Evolutionary conservation across 2,329 filamentous ascomycete species (phyloP).

Genomic region (Mycocentrospora acerina): DNA sequence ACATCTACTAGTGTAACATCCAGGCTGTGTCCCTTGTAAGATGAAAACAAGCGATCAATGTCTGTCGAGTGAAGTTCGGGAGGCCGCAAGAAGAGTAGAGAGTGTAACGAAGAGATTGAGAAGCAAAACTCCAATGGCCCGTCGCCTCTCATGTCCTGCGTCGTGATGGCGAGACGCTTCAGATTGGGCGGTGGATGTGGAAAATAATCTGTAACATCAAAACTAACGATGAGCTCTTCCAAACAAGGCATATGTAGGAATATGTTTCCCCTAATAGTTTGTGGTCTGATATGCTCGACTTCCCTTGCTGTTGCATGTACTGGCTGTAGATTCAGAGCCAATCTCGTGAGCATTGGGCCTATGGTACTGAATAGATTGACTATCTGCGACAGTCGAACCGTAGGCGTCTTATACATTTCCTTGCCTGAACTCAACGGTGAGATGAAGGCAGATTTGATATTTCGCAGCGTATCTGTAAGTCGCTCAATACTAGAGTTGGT

Average conservation of each 20-base stretch:
- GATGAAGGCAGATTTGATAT: constrained; percentile 25
- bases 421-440: constrained; percentile 14
- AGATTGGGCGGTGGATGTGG: constrained; percentile 24
- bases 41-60: constrained; percentile 19
- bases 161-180: constrained; percentile 28
- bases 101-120: constrained; percentile 16
- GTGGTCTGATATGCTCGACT: constrained; percentile 8
- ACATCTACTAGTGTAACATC: constrained; percentile 31
- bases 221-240: constrained; percentile 30
- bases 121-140: constrained; percentile 21
- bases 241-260: constrained; percentile 25
- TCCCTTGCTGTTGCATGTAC: constrained; percentile 16
- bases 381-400: constrained; percentile 26
- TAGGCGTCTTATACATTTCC: constrained; percentile 7
- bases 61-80: constrained; percentile 11
- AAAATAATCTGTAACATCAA: constrained; percentile 25
- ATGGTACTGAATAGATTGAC: constrained; percentile 21
- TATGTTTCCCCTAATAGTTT: constrained; percentile 14
- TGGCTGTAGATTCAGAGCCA: constrained; percentile 25
- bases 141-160: constrained; percentile 10
- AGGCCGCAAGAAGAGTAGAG: constrained; percentile 18
- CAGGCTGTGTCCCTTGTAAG: constrained; percentile 21
- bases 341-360: constrained; percentile 20
- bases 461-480: constrained; percentile 12
- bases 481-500: constrained; percentile 18